Evolutionary conservation across 1,284 basidiomycete genomes (phyloP).

Genomic region (Coniferiporia weirii): DNA sequence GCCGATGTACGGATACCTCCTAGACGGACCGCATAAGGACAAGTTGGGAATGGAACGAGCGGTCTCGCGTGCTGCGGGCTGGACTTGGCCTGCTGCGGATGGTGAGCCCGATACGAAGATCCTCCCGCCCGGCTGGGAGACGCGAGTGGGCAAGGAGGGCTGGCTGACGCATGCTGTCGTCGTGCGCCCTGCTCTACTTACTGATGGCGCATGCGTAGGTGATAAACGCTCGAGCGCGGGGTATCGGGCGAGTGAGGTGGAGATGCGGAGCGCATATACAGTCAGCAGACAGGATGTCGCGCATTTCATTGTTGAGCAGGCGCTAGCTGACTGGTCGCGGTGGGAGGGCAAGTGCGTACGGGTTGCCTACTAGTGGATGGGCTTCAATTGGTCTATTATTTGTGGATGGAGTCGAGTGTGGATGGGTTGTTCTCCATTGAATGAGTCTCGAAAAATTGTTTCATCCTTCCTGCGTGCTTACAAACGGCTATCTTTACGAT

Average conservation of each 20-base stretch:
- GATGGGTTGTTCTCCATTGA: too few species aligned
- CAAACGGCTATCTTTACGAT: too few species aligned
- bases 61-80: conserved; percentile 38
- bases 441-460: too few species aligned
- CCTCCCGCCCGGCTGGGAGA: conserved; percentile 19
- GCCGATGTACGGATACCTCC: conserved; percentile 39
- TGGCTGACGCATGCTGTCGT: conserved; percentile 41
- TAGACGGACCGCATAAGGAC: conserved; percentile 45
- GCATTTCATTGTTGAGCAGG: conserved; percentile 55
- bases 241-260: conserved; percentile 25
- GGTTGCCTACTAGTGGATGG: conserved; percentile 4
- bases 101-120: conserved; percentile 28
- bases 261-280: conserved; percentile 40
- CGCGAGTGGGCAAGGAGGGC: conserved; percentile 27
- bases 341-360: conserved; percentile 30
- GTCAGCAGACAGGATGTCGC: conserved; percentile 59
- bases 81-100: conserved; percentile 32
- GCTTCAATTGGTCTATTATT: neutral
- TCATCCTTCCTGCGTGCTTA: too few species aligned
- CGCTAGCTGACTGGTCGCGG: conserved; percentile 44
- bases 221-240: conserved; percentile 31
- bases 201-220: conserved; percentile 49
- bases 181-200: conserved; percentile 53
- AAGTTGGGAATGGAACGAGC: conserved; percentile 52
- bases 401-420: too few species aligned